Percentiles rank a stretch among this genome's conserved stretches.
These are phyloP conservation scores for Symbiodinium pilosum DNA, from an alignment of 73 alveolate species.

Conservation along the genomic window DNA sequence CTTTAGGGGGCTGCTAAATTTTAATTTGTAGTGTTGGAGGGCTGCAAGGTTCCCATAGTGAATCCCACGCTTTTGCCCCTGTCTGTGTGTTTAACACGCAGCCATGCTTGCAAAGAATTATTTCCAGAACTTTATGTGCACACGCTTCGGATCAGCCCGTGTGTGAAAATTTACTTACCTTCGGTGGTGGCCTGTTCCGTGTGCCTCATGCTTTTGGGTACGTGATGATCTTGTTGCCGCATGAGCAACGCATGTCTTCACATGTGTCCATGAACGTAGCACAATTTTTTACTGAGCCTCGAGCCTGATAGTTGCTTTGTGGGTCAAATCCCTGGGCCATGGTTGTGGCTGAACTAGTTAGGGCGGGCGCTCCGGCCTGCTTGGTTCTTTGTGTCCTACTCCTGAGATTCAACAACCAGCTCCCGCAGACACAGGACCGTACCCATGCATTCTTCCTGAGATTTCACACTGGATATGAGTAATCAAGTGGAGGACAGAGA, in stretches of 20 bases:
- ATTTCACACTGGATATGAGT: too few species aligned
- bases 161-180: background rate
- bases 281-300: background rate
- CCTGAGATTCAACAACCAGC: background rate
- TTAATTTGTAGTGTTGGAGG: background rate
- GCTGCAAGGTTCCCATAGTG: background rate
- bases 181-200: background rate
- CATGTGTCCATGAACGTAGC: too few species aligned
- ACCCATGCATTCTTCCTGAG: too few species aligned
- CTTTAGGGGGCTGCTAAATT: background rate
- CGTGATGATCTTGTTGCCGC: too few species aligned
- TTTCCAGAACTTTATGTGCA: background rate
- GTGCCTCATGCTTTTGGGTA: too few species aligned
- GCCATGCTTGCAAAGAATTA: background rate
- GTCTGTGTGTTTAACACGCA: background rate
- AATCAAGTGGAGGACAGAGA: constrained; percentile 78
- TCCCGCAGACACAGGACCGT: background rate
- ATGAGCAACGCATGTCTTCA: too few species aligned
- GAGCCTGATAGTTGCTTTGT: background rate
- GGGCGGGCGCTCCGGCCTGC: background rate
- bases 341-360: background rate
- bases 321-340: background rate
- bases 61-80: background rate
- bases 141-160: background rate
- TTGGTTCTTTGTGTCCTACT: background rate